Percentiles rank a stretch among this genome's conserved stretches.
These are phyloP conservation scores for Larix kaempferi DNA, from an alignment of 75 land plant species.

Conservation along the genomic window DNA sequence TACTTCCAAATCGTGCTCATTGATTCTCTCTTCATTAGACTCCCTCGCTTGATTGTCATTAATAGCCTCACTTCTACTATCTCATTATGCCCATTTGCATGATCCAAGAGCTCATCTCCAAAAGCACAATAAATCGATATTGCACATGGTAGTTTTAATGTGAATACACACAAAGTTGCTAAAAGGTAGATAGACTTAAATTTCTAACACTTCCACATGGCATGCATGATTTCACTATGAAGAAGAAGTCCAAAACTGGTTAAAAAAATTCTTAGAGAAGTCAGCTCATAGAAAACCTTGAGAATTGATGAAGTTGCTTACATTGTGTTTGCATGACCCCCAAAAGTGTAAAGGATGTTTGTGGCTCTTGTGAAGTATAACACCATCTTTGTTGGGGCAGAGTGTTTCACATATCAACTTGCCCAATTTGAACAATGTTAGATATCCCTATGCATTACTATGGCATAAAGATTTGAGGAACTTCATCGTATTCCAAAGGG, in stretches of 20 bases:
- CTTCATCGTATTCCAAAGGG: background rate
- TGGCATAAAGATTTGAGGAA: background rate
- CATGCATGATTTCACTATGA: conserved; percentile 70
- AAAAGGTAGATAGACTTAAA: conserved; percentile 56
- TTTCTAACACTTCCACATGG: conserved; percentile 72
- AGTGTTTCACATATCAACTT: conserved; percentile 58
- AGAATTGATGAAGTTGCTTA: conserved; percentile 26
- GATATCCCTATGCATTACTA: background rate
- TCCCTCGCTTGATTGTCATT: background rate
- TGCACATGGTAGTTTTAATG: no score
- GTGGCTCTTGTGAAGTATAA: conserved; percentile 95
- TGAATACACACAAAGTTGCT: no score
- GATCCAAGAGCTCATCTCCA: conserved; percentile 62
- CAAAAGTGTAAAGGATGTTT: conserved; percentile 94
- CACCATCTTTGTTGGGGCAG: conserved; percentile 67
- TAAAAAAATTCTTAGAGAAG: no score
- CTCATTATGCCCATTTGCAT: conserved; percentile 42
- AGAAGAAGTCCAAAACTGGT: no score
- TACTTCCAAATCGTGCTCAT: background rate
- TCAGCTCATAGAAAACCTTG: no score
- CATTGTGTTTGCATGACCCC: conserved; percentile 98
- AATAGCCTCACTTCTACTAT: background rate
- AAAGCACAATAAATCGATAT: conserved; percentile 66
- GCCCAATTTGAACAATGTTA: background rate
- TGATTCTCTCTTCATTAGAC: background rate